Evolutionary conservation across 1,284 basidiomycete species (phyloP).

Genomic region (Ganoderma sinense): DNA sequence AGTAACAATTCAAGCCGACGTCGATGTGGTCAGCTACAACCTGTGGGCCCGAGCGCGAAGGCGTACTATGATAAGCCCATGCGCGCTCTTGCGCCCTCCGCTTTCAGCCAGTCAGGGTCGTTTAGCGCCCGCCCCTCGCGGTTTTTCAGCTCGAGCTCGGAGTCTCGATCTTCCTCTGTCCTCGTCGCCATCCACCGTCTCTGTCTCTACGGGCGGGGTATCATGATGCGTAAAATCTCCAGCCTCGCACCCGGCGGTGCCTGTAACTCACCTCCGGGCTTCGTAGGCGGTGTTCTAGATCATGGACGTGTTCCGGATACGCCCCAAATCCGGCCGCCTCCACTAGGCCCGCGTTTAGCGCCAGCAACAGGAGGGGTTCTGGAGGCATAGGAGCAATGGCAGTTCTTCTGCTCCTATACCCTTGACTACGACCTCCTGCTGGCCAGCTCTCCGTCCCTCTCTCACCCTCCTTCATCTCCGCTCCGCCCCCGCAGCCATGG

Average conservation of each 20-base stretch:
- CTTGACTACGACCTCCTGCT: slow-evolving; percentile 3
- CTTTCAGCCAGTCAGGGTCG: too few relatives aligned
- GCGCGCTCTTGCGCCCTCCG: too few relatives aligned
- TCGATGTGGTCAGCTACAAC: too few relatives aligned
- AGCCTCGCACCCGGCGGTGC: not conserved
- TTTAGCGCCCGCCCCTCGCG: too few relatives aligned
- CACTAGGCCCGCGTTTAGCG: not conserved
- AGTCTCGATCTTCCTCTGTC: not conserved
- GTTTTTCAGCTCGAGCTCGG: too few relatives aligned
- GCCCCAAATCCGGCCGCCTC: not conserved
- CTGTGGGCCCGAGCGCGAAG: too few relatives aligned
- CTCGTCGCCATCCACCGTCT: not conserved
- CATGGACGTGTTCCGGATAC: not conserved
- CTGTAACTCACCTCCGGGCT: not conserved
- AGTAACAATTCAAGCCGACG: too few relatives aligned
- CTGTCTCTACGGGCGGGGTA: not conserved
- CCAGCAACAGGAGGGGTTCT: not conserved
- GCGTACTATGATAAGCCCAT: too few relatives aligned
- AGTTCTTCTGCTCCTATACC: not conserved
- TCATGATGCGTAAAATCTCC: not conserved
- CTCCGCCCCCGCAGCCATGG: not conserved
- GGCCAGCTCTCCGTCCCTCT: not conserved
- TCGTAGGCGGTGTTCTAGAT: not conserved
- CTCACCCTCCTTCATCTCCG: slow-evolving; percentile 6
- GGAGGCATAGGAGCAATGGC: not conserved